Percentiles rank a stretch among this genome's conserved stretches.
Evolutionary conservation across 1,139 yeast genomes (phyloP).

Genomic region (Wickerhamiella pararugosa): DNA sequence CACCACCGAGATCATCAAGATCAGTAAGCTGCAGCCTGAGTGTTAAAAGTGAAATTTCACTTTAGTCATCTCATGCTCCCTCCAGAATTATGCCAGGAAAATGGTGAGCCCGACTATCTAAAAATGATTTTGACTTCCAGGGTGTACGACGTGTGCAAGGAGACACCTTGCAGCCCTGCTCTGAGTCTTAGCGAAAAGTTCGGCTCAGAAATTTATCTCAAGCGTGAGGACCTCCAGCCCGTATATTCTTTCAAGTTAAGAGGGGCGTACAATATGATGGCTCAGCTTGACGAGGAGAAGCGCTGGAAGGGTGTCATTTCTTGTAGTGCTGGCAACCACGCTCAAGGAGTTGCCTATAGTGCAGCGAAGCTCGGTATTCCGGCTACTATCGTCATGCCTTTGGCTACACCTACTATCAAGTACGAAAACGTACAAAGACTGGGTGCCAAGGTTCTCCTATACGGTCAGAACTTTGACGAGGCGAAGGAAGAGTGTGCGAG

Average conservation of each 20-base stretch:
- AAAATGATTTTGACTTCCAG: constrained; percentile 79
- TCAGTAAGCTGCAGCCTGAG: too few species aligned
- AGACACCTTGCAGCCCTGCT: constrained; percentile 73
- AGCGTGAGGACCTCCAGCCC: constrained; percentile 86
- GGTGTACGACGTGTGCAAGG: constrained; percentile 87
- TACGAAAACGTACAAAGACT: constrained; percentile 78
- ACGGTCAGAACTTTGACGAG: constrained; percentile 86
- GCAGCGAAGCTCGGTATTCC: constrained; percentile 75
- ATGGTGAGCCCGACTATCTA: constrained; percentile 66
- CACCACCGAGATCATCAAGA: too few species aligned
- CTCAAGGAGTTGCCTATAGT: constrained; percentile 95
- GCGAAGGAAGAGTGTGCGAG: constrained; percentile 83
- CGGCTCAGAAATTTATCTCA: constrained; percentile 58
- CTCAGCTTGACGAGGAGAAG: constrained; percentile 55
- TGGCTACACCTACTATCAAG: constrained; percentile 90
- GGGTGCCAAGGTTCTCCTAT: constrained; percentile 86
- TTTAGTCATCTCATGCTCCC: not conserved
- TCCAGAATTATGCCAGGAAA: not conserved
- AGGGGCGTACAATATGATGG: constrained; percentile 96
- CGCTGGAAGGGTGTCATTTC: constrained; percentile 86
- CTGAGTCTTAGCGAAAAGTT: constrained; percentile 57
- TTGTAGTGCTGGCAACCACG: constrained; percentile 97
- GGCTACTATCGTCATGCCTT: constrained; percentile 96
- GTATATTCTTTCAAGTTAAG: constrained; percentile 92
- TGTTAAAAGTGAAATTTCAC: too few species aligned